Conservation (phyloP, 257 asterid species). For the Penstemon newberryi region DNA sequence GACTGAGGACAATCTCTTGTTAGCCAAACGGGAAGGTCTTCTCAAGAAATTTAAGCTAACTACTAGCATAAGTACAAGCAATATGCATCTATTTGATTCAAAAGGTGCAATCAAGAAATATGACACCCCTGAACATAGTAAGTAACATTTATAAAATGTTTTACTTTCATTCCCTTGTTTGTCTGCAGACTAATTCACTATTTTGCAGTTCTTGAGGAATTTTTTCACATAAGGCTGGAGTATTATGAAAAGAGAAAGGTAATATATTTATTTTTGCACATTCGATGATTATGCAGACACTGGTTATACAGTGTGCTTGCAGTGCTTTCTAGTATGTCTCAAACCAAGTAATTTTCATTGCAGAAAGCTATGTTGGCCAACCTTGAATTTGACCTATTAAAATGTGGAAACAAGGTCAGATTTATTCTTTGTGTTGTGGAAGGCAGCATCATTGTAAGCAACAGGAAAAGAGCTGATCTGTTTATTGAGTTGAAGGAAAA, state of each 20-base stretch:
- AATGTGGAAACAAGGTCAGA: conserved; percentile 77
- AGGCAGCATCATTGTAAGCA: conserved; percentile 84
- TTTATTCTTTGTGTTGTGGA: conserved; percentile 79
- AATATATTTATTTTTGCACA: conserved; percentile 28
- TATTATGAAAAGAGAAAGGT: conserved; percentile 82
- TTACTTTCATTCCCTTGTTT: conserved; percentile 1
- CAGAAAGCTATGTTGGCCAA: conserved; percentile 73
- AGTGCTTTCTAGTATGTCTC: background rate
- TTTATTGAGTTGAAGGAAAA: conserved; percentile 75
- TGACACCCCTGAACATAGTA: conserved; percentile 94
- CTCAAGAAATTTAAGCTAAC: conserved; percentile 80
- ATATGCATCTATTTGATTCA: conserved; percentile 94
- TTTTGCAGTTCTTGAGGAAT: conserved; percentile 89
- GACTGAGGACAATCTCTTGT: conserved; percentile 55
- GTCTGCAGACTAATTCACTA: background rate
- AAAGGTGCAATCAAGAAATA: conserved; percentile 82
- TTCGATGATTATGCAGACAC: background rate
- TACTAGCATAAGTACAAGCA: conserved; percentile 70
- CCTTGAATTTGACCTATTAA: conserved; percentile 69
- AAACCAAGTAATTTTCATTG: conserved; percentile 24
- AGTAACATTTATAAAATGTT: conserved; percentile 22
- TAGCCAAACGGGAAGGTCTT: conserved; percentile 73
- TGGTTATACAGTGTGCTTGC: too few species aligned
- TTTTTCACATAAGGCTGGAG: conserved; percentile 72
- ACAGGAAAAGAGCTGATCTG: conserved; percentile 79